Conservation (phyloP, 2,329 filamentous ascomycete genomes). For the Leptographium radiaticola region DNA sequence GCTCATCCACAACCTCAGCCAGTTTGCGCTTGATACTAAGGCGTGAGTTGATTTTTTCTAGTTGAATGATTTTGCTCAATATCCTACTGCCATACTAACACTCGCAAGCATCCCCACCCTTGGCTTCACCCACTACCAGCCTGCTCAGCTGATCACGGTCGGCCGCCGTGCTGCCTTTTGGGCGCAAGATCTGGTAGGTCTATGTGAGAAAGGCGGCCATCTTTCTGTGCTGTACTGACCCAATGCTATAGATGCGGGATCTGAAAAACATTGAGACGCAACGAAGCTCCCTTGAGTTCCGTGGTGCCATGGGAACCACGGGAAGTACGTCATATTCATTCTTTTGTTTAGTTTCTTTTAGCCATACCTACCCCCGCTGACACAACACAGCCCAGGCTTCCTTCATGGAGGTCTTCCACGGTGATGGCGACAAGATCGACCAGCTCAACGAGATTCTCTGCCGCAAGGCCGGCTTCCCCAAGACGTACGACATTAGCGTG, state of each 20-base stretch:
- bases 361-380: too few species aligned
- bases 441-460: slow-evolving; percentile 42
- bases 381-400: slow-evolving; percentile 17
- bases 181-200: background rate
- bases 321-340: background rate
- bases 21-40: background rate
- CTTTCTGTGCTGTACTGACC: too few species aligned
- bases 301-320: background rate
- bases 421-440: slow-evolving; percentile 35
- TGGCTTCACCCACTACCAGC: too few species aligned
- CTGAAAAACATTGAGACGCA: background rate
- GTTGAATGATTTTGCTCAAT: background rate
- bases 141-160: background rate
- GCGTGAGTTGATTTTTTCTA: background rate
- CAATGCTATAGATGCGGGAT: background rate
- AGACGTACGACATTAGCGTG: slow-evolving; percentile 47
- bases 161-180: background rate
- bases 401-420: slow-evolving; percentile 31
- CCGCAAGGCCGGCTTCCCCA: slow-evolving; percentile 39
- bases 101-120: too few species aligned
- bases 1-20: background rate
- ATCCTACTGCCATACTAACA: too few species aligned
- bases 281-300: background rate
- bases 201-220: too few species aligned
- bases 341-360: too few species aligned